These are phyloP conservation scores for Fusarium lateritium DNA, from an alignment of 2,329 filamentous ascomycete species.

Conservation along the genomic window DNA sequence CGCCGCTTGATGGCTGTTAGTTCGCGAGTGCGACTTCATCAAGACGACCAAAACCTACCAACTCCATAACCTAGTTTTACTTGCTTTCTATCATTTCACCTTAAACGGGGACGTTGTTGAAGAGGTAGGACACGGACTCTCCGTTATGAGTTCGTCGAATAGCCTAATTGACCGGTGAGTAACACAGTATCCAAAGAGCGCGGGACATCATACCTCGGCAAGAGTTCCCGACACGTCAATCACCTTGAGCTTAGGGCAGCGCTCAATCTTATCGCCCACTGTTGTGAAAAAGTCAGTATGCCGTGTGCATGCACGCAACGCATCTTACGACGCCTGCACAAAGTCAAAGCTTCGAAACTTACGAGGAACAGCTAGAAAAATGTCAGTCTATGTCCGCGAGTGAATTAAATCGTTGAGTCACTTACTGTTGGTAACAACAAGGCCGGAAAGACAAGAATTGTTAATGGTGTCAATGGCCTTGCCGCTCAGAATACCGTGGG, in stretches of 20 bases:
- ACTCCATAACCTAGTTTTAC: slow-evolving; percentile 44
- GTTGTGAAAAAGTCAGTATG: slow-evolving; percentile 22
- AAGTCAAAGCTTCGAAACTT: slow-evolving; percentile 22
- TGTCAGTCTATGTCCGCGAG: slow-evolving; percentile 42
- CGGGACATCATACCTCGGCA: slow-evolving; percentile 64
- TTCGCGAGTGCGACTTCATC: slow-evolving; percentile 13
- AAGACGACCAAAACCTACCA: slow-evolving; percentile 36
- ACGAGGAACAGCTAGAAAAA: slow-evolving; percentile 55
- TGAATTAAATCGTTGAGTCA: slow-evolving; percentile 24
- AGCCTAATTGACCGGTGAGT: slow-evolving; percentile 60
- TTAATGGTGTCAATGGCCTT: slow-evolving; percentile 91
- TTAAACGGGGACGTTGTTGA: slow-evolving; percentile 74
- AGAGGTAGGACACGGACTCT: slow-evolving; percentile 75
- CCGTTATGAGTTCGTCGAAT: slow-evolving; percentile 79
- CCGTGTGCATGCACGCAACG: neutral
- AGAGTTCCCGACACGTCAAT: slow-evolving; percentile 92
- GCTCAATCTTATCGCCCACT: slow-evolving; percentile 82
- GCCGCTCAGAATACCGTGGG: slow-evolving; percentile 91
- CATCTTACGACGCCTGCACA: neutral
- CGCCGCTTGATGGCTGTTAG: slow-evolving; percentile 42
- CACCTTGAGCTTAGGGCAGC: slow-evolving; percentile 85
- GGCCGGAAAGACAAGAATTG: slow-evolving; percentile 78
- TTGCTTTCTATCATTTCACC: slow-evolving; percentile 20
- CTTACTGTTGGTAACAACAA: slow-evolving; percentile 89
- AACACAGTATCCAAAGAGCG: neutral